Percentiles rank a stretch among this genome's conserved stretches.
Evolutionary conservation across 2,329 filamentous ascomycete species (phyloP).

Genomic region (Exutisphaerella laricina): DNA sequence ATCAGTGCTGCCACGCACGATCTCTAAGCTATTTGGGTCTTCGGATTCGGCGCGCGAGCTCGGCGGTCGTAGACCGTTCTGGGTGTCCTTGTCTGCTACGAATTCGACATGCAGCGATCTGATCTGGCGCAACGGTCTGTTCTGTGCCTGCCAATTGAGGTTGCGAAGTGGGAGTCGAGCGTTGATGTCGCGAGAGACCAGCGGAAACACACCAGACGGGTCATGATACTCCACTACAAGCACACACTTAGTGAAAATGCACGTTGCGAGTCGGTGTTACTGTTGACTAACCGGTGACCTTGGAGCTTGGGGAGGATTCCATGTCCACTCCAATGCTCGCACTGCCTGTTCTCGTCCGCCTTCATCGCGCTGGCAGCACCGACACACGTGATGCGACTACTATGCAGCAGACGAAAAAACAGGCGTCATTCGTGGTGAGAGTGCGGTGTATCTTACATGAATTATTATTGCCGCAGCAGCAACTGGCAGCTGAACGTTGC

Average conservation of each 20-base stretch:
- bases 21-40: conserved; percentile 40
- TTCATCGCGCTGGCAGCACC: conserved; percentile 26
- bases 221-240: conserved; percentile 90
- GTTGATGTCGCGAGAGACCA: conserved; percentile 70
- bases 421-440: too few relatives aligned
- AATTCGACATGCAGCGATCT: conserved; percentile 87
- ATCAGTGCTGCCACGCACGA: conserved; percentile 33
- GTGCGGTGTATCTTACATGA: too few relatives aligned
- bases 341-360: conserved; percentile 11
- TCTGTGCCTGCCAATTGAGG: conserved; percentile 94
- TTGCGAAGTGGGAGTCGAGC: conserved; percentile 80
- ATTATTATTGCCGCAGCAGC: too few relatives aligned
- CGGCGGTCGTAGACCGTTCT: conserved; percentile 20
- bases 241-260: conserved; percentile 9
- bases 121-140: conserved; percentile 86
- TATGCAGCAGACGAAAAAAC: too few relatives aligned
- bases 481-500: too few relatives aligned
- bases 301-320: conserved; percentile 40
- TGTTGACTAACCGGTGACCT: conserved; percentile 43
- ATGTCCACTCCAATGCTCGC: conserved; percentile 26
- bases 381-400: conserved; percentile 1
- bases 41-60: conserved; percentile 19
- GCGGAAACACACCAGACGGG: conserved; percentile 79
- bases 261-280: conserved; percentile 1
- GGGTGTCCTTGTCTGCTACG: conserved; percentile 46